Percentiles rank a stretch among this genome's conserved stretches.
These are phyloP conservation scores for Epichloe sibirici DNA, from an alignment of 2,329 filamentous ascomycete genomes.

Conservation along the genomic window DNA sequence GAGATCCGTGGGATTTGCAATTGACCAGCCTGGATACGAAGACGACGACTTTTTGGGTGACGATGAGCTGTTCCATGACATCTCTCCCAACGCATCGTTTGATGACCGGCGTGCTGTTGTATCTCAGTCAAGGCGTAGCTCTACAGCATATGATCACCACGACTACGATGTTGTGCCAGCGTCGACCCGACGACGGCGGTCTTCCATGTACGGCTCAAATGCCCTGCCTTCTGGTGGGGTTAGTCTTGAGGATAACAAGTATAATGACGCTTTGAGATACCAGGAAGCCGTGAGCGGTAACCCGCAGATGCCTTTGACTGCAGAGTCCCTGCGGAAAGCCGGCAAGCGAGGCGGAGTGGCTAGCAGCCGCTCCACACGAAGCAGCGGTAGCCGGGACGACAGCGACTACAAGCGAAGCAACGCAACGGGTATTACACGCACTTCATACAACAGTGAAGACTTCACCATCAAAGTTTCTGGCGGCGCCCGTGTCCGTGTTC, in stretches of 20 bases:
- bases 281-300: conserved; percentile 40
- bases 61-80: conserved; percentile 25
- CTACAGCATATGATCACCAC: conserved; percentile 25
- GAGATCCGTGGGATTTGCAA: conserved; percentile 21
- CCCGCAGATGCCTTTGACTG: conserved; percentile 37
- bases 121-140: conserved; percentile 22
- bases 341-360: conserved; percentile 31
- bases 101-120: conserved; percentile 20
- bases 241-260: conserved; percentile 26
- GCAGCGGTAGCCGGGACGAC: conserved; percentile 48
- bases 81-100: conserved; percentile 22
- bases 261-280: conserved; percentile 29
- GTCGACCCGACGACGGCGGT: conserved; percentile 21
- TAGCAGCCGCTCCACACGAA: conserved; percentile 45
- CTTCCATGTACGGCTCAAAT: conserved; percentile 28
- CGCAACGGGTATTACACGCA: conserved; percentile 48
- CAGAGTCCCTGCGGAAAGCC: conserved; percentile 40
- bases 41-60: conserved; percentile 27
- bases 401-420: conserved; percentile 51
- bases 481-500: conserved; percentile 41
- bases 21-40: conserved; percentile 19
- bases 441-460: conserved; percentile 38
- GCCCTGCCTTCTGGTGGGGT: conserved; percentile 21
- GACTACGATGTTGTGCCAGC: conserved; percentile 30
- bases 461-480: conserved; percentile 50